Evolutionary conservation across 331 rosid species (phyloP).

Genomic region (Quercus phellos): DNA sequence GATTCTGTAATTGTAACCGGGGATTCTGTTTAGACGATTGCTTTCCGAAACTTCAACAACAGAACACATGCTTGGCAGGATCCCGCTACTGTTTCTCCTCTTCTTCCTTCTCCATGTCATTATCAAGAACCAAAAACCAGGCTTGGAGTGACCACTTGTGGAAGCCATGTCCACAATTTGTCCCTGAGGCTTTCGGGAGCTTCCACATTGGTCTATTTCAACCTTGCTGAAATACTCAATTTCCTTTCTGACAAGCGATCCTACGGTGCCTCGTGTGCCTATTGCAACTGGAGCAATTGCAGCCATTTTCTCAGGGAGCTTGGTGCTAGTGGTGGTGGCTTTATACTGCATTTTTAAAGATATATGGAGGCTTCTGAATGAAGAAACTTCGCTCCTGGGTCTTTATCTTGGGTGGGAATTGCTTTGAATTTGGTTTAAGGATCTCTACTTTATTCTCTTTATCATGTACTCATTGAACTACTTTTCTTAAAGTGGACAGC

Average conservation of each 20-base stretch:
- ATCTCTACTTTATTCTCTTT: conserved; percentile 23
- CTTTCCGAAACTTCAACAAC: conserved; percentile 36
- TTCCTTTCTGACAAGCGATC: conserved; percentile 82
- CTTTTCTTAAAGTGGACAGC: conserved; percentile 37
- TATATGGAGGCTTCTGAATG: conserved; percentile 34
- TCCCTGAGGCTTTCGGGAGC: conserved; percentile 34
- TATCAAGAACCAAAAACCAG: conserved; percentile 62
- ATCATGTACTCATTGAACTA: conserved; percentile 19
- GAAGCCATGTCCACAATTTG: conserved; percentile 37
- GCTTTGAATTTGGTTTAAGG: conserved; percentile 38
- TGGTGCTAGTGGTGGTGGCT: conserved; percentile 29
- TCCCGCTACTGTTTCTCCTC: conserved; percentile 33
- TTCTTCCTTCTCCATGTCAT: conserved; percentile 70
- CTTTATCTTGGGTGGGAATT: conserved; percentile 26
- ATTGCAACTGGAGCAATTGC: conserved; percentile 59
- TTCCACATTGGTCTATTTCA: conserved; percentile 47
- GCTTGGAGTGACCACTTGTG: conserved; percentile 23
- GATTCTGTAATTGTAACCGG: conserved; percentile 54
- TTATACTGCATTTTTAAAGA: conserved; percentile 33
- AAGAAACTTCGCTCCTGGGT: conserved; percentile 37
- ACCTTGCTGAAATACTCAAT: conserved; percentile 76
- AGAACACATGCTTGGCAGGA: conserved; percentile 50
- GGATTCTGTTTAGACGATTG: conserved; percentile 34
- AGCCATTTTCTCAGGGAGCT: conserved; percentile 43
- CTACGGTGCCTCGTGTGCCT: conserved; percentile 85